Evolutionary conservation across 495 filamentous ascomycete genomes (phyloP), one percentile per base, ranked within the genome.

Genomic region (Lepidopterella palustris): DNA sequence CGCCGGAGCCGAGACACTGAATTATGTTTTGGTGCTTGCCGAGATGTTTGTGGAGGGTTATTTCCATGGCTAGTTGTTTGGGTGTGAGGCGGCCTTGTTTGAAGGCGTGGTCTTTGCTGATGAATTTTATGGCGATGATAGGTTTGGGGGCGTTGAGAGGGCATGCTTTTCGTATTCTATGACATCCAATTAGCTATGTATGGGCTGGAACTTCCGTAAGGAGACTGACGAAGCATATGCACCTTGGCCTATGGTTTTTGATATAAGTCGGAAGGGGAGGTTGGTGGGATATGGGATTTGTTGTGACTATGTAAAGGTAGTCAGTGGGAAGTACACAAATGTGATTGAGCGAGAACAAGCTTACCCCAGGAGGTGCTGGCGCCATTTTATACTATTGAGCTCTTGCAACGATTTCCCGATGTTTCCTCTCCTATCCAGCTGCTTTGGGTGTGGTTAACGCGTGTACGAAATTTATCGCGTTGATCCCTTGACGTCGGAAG

Each of bases 41-140:
- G 47, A 96, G 85, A 67, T 91, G 84, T 32, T 81, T 83, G 74
- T 99, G 93, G 6, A 97, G 82, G 9, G 86, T 88, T 29, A 92
- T 85, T 73, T 99, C 93, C 76, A 95, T 84, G 59, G 81, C 79
- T 40, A 99, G 82, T 73, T 97, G 93, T 68, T 92, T 89, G 23
- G 87, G 81, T 29, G 84, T 89, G 62, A 99, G 87, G 59, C 88
- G 87, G 70, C 93, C 93, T 78, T 92, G 84, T 58, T 86, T 84
- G 59, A 88, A 78, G 55, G 95, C 93, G 71, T 96, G 93, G 57
- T 87, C 87, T 75, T 97, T 97, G 77, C 97, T 90, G 70, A 99
- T 96, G 74, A 97, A 89, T 75, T 99, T 99, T 71, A 96, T 90
- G 6, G 93, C 93, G 73, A 99, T 96, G 67, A 97, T 76, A 3